These are phyloP conservation scores for Fusarium nurragi DNA, from an alignment of 2,329 filamentous ascomycete species.

Conservation along the genomic window DNA sequence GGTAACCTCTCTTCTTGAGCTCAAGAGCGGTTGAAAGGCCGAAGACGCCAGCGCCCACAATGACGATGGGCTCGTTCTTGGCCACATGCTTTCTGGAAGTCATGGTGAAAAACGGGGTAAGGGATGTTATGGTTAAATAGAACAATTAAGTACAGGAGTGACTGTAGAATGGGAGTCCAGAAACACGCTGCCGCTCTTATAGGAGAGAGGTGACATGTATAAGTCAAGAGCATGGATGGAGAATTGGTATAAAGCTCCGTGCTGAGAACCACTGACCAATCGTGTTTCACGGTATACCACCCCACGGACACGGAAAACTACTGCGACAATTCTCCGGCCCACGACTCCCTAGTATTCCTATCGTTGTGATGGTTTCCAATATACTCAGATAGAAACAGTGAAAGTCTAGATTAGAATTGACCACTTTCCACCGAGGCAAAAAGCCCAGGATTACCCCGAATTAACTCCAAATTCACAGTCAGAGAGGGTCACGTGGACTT, in stretches of 20 bases:
- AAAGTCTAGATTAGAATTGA: background rate
- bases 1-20: conserved; percentile 55
- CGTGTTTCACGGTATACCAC: conserved; percentile 8
- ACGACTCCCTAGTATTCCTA: background rate
- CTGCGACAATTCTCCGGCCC: background rate
- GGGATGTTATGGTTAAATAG: too few species aligned
- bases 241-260: conserved; percentile 21
- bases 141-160: too few species aligned
- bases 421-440: background rate
- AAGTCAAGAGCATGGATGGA: conserved; percentile 7
- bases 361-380: background rate
- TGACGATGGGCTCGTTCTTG: conserved; percentile 45
- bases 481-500: conserved; percentile 8
- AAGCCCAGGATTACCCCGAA: background rate
- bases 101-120: conserved; percentile 4
- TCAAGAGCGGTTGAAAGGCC: conserved; percentile 61
- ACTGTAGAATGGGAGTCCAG: background rate
- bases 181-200: background rate
- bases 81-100: conserved; percentile 28
- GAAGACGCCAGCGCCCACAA: conserved; percentile 60
- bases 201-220: background rate
- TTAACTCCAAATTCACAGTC: conserved; percentile 11
- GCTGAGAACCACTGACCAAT: conserved; percentile 25
- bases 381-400: background rate
- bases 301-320: conserved; percentile 30